Evolutionary conservation across 495 filamentous ascomycete species (phyloP), one percentile per base, ranked within the genome.

Genomic region (Daldinia childiae): DNA sequence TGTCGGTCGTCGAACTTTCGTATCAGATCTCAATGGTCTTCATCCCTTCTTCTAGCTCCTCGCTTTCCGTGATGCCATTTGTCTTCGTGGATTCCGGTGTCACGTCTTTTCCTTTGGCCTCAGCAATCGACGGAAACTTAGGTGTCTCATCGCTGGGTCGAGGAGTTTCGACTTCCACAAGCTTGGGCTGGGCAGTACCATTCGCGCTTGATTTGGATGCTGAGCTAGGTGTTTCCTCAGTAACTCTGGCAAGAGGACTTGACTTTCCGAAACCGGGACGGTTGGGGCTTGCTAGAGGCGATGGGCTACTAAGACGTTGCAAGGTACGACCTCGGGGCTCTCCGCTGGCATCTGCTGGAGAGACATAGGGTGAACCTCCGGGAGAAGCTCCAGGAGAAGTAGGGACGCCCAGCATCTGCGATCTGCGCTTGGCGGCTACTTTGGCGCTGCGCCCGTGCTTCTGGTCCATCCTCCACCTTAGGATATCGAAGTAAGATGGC

Each of bases 401-500:
- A 21, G 76, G 51, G 8, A 68, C 74, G 54, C 77, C 77, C 4
- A 74, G 62, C 45, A 76, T 79, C 30, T 68, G 74, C 5, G 83
- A 84, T 56, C 66, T 84, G 30, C 81, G 79, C 77, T 85, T 87
- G 59, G 73, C 76, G 1, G 60, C 57, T 15, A 62, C 59, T 38
- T 64, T 73, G 11, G 79, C 80, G 5, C 82, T 79, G 38, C 93
- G 89, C 34, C 95, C 95, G 77, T 93, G 93, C 80, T 95, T 97
- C 78, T 97, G 95, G 76, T 98, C 96, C 79, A 90, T 89, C 74
- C 95, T 88, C 91, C 96, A 98, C 55, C 95, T 87, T 71, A 99
- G 84, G 69, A 98, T 97, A 66, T 98, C 94, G 71, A 98, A 86
- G 79, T 98, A 99, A 15, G 89, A 85, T n/a, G 96, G 95, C 77